Base-by-base conservation (phyloP, 108 stramenopile genomes). In the Pseudonitzschia pungens region DNA sequence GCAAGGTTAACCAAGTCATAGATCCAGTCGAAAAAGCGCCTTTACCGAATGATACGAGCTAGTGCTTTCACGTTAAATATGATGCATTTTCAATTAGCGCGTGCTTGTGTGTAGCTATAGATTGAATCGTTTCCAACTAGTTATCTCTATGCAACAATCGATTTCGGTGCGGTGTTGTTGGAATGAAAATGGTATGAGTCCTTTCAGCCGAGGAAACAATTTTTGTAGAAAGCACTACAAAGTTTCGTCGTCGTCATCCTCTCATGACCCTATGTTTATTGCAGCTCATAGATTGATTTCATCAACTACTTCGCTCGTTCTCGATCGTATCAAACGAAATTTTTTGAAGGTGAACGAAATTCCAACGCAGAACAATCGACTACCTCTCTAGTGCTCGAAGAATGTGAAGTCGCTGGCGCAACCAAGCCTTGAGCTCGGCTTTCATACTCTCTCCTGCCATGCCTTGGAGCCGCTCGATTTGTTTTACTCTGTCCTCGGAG, bases 391-490 rank as follows among this genome's bases (percentile, higher is more conserved):
- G 57, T 18, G 22, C 22, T 26, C 66, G 71, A 50, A 83, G 51
- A 73, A 83, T 83, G 56, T 73, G 69, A 42, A 83, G 68, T 56
- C 83, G 60, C 60, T 83, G 75, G 15, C 42, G 68, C 48, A 83
- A 63, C 83, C 83, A 83, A 20, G 14, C 28, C 68, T 79, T 79
- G 43, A 83, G 56, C 27, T 83, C 83, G 21, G 71, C 74, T 65
- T 87, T 87, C 86, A 87, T 87, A 11, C 70, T 62, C 21, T 74
- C 72, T 20, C 68, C 76, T 53, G 81, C 75, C 86, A 87, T 84
- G 5, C 65, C 70, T 24, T 73, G 76, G 51, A 87, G 69, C 50
- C 86, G 72, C 21, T 33, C 45, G 53, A 87, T 42, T 53, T 87
- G 83, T 50, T 73, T 76, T 28, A 52, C 50, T 36, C 74, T 71